Evolutionary conservation across 2,329 filamentous ascomycete species (phyloP).

Genomic region (Cladosporium austrohemisphaericum): DNA sequence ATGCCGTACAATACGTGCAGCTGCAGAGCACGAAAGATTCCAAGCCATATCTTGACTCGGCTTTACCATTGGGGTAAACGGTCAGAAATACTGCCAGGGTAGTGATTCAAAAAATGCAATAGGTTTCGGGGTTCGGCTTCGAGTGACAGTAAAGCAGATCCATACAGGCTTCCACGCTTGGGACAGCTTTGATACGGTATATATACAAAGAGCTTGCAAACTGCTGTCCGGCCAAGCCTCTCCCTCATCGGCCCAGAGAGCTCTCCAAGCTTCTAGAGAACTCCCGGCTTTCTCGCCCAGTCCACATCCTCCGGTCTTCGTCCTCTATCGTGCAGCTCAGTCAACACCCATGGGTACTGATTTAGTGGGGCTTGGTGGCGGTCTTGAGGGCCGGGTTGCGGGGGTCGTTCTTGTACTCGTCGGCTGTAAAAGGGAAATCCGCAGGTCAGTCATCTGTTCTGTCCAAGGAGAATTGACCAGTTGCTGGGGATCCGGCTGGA

Average conservation of each 20-base stretch:
- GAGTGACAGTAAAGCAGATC: no score
- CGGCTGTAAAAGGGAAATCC: constrained; percentile 54
- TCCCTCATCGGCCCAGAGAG: background rate
- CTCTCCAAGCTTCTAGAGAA: constrained; percentile 1
- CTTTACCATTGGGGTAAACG: no score
- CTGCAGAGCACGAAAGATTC: no score
- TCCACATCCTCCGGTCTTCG: background rate
- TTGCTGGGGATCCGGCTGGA: background rate
- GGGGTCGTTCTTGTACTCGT: constrained; percentile 96
- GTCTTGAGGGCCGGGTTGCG: constrained; percentile 65
- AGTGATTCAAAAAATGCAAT: no score
- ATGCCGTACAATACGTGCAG: no score
- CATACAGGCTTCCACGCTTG: constrained; percentile 17
- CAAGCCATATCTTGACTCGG: no score
- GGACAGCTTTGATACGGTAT: constrained; percentile 16
- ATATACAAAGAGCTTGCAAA: constrained; percentile 15
- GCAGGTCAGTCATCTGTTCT: constrained; percentile 2
- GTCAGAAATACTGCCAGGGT: no score
- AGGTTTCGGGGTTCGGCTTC: no score
- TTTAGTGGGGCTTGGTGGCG: constrained; percentile 28
- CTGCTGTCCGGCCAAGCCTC: constrained; percentile 12
- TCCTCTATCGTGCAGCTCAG: background rate
- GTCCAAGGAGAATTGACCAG: background rate
- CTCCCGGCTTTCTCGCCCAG: background rate
- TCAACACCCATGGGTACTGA: constrained; percentile 4